Conservation (phyloP, 75 land plant genomes). For the Cunninghamia lanceolata region DNA sequence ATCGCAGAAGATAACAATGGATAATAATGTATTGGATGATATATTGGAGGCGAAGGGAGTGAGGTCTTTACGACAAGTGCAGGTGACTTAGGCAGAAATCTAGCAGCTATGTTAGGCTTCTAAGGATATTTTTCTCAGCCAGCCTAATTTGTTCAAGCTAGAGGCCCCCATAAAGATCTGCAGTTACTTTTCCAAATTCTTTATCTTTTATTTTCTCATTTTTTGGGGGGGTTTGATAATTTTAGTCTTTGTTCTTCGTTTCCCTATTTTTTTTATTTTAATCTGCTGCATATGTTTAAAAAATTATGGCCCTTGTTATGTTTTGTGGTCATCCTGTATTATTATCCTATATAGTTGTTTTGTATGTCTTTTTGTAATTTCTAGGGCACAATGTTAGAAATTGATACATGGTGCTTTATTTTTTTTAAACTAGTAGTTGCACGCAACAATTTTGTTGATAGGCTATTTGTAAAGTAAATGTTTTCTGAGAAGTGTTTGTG, state of each 20-base stretch:
- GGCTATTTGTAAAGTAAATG: too few relatives aligned
- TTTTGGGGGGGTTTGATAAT: neutral
- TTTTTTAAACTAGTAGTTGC: too few relatives aligned
- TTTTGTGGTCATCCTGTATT: too few relatives aligned
- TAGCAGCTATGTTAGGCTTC: constrained; percentile 48
- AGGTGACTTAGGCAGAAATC: constrained; percentile 53
- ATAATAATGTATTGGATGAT: constrained; percentile 32
- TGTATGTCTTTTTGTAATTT: too few relatives aligned
- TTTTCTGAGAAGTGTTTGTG: too few relatives aligned
- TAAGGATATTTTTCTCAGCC: constrained; percentile 52
- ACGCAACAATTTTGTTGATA: too few relatives aligned
- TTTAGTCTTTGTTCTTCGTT: neutral
- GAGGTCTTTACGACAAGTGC: constrained; percentile 37
- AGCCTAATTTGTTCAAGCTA: constrained; percentile 66
- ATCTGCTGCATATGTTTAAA: neutral
- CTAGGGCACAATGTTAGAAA: too few relatives aligned
- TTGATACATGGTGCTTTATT: too few relatives aligned
- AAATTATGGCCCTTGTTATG: too few relatives aligned
- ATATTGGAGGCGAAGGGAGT: constrained; percentile 30
- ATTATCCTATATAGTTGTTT: neutral
- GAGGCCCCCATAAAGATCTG: constrained; percentile 81
- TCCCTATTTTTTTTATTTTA: neutral
- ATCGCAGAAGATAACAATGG: too few relatives aligned
- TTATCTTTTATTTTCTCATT: neutral
- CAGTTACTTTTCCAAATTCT: constrained; percentile 22